A percentile compares a stretch with the other conserved stretches of the same genome.
phyloP scores from a whole-genome alignment of 1,139 yeast species.

The Debaryomyces sp. region DNA sequence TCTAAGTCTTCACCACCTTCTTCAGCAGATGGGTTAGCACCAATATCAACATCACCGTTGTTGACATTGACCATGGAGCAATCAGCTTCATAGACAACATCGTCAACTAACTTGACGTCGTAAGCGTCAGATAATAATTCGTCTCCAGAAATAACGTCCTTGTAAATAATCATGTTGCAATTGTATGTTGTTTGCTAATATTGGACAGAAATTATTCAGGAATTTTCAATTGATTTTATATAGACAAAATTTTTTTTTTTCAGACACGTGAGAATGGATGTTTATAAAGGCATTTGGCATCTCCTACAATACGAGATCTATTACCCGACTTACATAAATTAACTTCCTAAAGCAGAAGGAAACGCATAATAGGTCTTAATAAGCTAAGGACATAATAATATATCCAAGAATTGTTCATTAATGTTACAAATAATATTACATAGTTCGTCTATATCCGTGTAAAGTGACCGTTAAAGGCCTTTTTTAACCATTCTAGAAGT shows the following conservation, averaged over 20 bases:
- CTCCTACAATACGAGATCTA: background rate
- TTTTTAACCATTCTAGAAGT: constrained; percentile 58
- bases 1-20: constrained; percentile 82
- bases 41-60: constrained; percentile 90
- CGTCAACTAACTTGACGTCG: constrained; percentile 83
- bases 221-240: constrained; percentile 5
- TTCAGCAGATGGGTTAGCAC: constrained; percentile 99
- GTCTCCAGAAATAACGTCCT: constrained; percentile 88
- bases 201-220: constrained; percentile 5
- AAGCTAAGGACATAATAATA: background rate
- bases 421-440: background rate
- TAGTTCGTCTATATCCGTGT: background rate
- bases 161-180: constrained; percentile 45
- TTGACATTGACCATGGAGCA: constrained; percentile 87
- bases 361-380: background rate
- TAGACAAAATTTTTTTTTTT: constrained; percentile 3
- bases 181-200: constrained; percentile 2
- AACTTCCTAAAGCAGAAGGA: constrained; percentile 14
- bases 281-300: constrained; percentile 1
- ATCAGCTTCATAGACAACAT: constrained; percentile 94
- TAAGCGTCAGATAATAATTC: constrained; percentile 98
- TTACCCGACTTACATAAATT: background rate
- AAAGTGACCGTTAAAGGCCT: constrained; percentile 50
- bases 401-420: background rate
- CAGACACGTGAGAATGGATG: constrained; percentile 2